Base-by-base conservation (phyloP, 2,329 filamentous ascomycete genomes). In the Phyllosticta paracitricarpa region DNA sequence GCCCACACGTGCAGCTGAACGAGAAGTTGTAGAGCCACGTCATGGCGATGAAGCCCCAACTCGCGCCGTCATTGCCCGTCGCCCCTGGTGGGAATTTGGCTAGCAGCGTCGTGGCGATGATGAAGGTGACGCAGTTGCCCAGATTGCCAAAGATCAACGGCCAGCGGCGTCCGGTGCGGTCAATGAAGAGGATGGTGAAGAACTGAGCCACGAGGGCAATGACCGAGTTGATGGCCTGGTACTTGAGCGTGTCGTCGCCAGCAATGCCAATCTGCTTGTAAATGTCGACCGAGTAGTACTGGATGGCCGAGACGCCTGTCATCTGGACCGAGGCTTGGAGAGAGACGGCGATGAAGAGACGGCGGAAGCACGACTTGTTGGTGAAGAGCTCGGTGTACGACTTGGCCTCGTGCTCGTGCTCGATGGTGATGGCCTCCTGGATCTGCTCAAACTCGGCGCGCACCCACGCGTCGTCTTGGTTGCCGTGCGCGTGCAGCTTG, bases 21-120 rank as follows among this genome's bases (percentile, higher is more conserved):
- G 81, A 86, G 76, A 91, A 88, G 75, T 92, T 91, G 79, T 89
- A 92, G 1, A 89, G 71, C 89, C 89, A 92, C 1, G 88, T 92
- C 67, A 83, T 80, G 67, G 85, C 81, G 64, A 92, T 92, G 73
- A 92, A 93, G 1, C 84, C 87, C 86, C 87, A 89, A 6, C 81
- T 79, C 0, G 86, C 86, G 4, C 78, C 76, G 51, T 73, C 74
- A 62, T 84, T 84, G 62, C 78, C 75, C 55, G 72, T 73, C 0
- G 72, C 72, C 2, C 80, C 77, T 1, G 87, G 82, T 1, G 88
- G 88, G 72, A 86, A 91, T 72, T 72, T 71, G 9, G 81, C 81
- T 9, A 84, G 71, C 59, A 84, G 70, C 12, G 79, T 74, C 0
- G 79, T 81, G 2, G 86, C 85, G 57, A 91, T 81, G 72, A 91